A percentile compares a stretch with the other conserved stretches of the same genome.
phyloP scores from a whole-genome alignment of 495 filamentous ascomycete species.

The Xylaria sp. region DNA sequence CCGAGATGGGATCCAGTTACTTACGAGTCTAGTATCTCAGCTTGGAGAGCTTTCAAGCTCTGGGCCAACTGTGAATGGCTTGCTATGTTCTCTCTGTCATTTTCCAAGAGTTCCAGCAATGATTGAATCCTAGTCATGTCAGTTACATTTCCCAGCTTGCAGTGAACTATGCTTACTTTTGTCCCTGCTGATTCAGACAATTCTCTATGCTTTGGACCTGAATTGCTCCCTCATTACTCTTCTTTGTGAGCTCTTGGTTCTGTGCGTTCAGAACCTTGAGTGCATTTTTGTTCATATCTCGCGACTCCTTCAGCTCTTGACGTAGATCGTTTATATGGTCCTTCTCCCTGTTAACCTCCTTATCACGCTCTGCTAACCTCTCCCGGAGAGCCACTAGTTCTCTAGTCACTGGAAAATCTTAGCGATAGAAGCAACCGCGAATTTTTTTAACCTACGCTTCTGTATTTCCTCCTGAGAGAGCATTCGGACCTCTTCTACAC shows the following conservation, averaged over 20 bases:
- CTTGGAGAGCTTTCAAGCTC: slow-evolving; percentile 29
- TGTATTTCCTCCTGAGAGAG: slow-evolving; percentile 37
- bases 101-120: slow-evolving; percentile 28
- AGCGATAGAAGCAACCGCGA: neutral
- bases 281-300: slow-evolving; percentile 36
- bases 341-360: slow-evolving; percentile 40
- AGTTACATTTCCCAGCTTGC: neutral
- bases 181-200: slow-evolving; percentile 31
- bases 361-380: slow-evolving; percentile 39
- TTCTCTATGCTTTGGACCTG: slow-evolving; percentile 24
- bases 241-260: slow-evolving; percentile 42
- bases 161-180: slow-evolving; percentile 28
- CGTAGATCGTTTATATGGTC: slow-evolving; percentile 34
- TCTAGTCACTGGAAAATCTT: slow-evolving; percentile 35
- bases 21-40: slow-evolving; percentile 28
- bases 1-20: neutral
- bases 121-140: slow-evolving; percentile 32
- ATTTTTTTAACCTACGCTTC: slow-evolving; percentile 36
- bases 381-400: slow-evolving; percentile 36
- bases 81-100: slow-evolving; percentile 16
- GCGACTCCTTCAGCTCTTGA: slow-evolving; percentile 36
- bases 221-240: slow-evolving; percentile 31
- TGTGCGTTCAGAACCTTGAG: slow-evolving; percentile 39
- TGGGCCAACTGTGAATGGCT: slow-evolving; percentile 24
- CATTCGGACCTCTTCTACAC: slow-evolving; percentile 36